phyloP scores from a whole-genome alignment of 1,284 basidiomycete species.

The Puccinia brachypodii region DNA sequence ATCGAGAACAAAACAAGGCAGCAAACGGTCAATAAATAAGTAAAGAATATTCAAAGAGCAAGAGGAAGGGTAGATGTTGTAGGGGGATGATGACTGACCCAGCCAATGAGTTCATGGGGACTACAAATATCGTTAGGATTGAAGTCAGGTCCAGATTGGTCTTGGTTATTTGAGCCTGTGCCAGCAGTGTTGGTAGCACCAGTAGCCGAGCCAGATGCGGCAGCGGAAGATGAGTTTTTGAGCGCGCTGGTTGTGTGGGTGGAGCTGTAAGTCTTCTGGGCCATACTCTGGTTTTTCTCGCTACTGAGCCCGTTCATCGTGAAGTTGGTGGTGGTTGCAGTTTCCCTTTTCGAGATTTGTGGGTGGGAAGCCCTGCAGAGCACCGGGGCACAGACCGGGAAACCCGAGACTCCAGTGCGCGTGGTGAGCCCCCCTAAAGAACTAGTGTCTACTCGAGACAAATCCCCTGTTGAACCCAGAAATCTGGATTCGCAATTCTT shows the following conservation, averaged over 20 bases:
- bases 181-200: neutral
- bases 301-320: neutral
- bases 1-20: neutral
- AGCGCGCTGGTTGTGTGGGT: neutral
- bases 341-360: too few species aligned
- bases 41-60: neutral
- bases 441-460: too few species aligned
- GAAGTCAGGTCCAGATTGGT: neutral
- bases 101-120: conserved; percentile 47
- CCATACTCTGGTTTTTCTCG: neutral
- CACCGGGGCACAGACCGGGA: too few species aligned
- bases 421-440: too few species aligned
- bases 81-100: conserved; percentile 6
- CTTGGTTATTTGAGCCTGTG: neutral
- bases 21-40: neutral
- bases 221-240: neutral
- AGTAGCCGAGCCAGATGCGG: neutral
- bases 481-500: too few species aligned
- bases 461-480: too few species aligned
- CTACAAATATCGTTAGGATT: conserved; percentile 37
- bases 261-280: neutral
- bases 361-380: too few species aligned
- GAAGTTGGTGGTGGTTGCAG: neutral
- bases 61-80: too few species aligned
- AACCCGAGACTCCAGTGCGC: too few species aligned